phyloP scores from a whole-genome alignment of 768 basidiomycete genomes.

The Collybiopsis confluens region DNA sequence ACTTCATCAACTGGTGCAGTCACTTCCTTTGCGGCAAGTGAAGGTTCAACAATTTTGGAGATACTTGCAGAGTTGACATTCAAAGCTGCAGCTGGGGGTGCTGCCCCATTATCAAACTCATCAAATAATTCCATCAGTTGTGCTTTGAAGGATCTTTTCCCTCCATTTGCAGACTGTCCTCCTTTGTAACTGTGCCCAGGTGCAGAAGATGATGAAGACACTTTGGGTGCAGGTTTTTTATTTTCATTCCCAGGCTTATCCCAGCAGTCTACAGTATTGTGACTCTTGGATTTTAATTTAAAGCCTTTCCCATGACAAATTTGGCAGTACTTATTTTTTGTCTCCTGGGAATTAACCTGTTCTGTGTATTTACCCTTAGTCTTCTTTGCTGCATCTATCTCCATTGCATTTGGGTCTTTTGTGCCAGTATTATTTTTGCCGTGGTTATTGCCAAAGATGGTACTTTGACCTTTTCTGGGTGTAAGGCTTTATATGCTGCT shows the following conservation, averaged over 20 bases:
- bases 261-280: neutral
- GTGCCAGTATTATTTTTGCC: neutral
- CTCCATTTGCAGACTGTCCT: neutral
- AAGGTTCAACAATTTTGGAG: neutral
- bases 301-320: neutral
- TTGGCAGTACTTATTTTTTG: neutral
- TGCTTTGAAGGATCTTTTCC: neutral
- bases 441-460: slow-evolving; percentile 2
- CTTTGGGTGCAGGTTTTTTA: neutral
- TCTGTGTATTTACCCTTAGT: neutral
- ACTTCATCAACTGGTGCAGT: slow-evolving; percentile 5
- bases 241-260: slow-evolving; percentile 1
- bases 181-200: neutral
- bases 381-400: slow-evolving; percentile 3
- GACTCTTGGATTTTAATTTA: neutral
- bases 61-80: neutral
- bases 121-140: neutral
- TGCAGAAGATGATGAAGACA: neutral
- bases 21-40: neutral
- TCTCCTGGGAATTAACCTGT: slow-evolving; percentile 2
- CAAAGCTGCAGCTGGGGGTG: slow-evolving; percentile 1
- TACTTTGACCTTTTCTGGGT: slow-evolving; percentile 4
- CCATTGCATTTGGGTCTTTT: slow-evolving; percentile 1
- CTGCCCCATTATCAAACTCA: neutral
- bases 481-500: slow-evolving; percentile 1